Conservation (phyloP, 2,329 filamentous ascomycete genomes). For the Plectosphaerella sp. region DNA sequence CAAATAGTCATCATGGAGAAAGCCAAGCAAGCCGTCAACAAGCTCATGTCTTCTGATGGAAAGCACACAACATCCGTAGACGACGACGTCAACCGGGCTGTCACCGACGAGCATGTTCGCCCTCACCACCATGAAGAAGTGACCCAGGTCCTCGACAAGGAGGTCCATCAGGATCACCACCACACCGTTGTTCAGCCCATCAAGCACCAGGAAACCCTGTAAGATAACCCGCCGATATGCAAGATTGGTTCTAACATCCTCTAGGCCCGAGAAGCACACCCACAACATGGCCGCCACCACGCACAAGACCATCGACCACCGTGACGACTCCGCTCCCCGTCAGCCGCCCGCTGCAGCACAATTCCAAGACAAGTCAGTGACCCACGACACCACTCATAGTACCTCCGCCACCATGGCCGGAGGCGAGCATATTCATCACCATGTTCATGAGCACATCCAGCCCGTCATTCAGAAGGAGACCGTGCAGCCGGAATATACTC, state of each 20-base stretch:
- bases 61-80: slow-evolving; percentile 69
- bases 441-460: slow-evolving; percentile 65
- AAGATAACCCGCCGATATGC: too few relatives aligned
- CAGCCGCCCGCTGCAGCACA: slow-evolving; percentile 16
- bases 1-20: slow-evolving; percentile 58
- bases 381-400: slow-evolving; percentile 22
- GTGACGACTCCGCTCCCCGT: slow-evolving; percentile 30
- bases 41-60: slow-evolving; percentile 57
- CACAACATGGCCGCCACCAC: slow-evolving; percentile 56
- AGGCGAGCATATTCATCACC: slow-evolving; percentile 29
- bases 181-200: slow-evolving; percentile 67
- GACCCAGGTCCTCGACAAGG: slow-evolving; percentile 59
- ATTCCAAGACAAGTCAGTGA: slow-evolving; percentile 21
- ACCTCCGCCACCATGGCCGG: slow-evolving; percentile 17
- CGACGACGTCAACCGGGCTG: slow-evolving; percentile 55
- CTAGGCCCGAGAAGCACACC: slow-evolving; percentile 55
- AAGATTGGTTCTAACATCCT: background rate
- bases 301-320: slow-evolving; percentile 57
- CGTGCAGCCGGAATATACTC: slow-evolving; percentile 62
- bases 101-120: slow-evolving; percentile 56
- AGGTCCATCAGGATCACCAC: slow-evolving; percentile 69
- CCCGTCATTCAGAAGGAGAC: slow-evolving; percentile 68
- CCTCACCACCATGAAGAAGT: slow-evolving; percentile 58
- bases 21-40: slow-evolving; percentile 57
- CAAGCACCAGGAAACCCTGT: slow-evolving; percentile 28